A percentile compares a stretch with the other conserved stretches of the same genome.
Evolutionary conservation across 495 filamentous ascomycete genomes (phyloP).

Genomic region (Penicillium paxilli): DNA sequence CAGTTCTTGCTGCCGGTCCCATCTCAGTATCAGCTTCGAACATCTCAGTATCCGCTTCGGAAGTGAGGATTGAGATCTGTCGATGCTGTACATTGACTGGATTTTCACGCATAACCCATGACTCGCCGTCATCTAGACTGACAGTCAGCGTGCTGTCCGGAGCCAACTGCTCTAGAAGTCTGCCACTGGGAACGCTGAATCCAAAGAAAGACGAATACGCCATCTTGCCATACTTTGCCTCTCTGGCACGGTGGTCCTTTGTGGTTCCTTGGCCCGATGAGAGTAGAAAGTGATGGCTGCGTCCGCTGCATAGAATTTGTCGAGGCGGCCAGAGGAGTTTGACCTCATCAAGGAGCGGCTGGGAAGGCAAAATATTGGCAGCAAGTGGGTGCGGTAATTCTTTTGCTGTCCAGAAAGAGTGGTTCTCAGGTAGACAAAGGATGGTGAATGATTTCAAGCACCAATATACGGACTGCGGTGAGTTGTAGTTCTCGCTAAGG

Average conservation of each 20-base stretch:
- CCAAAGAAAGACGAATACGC: conserved; percentile 4
- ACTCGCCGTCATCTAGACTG: not conserved
- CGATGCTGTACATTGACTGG: not conserved
- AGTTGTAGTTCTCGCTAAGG: not conserved
- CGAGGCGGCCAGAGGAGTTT: conserved; percentile 3
- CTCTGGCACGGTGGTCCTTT: not conserved
- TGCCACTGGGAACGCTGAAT: conserved; percentile 2
- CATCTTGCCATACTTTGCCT: conserved; percentile 5
- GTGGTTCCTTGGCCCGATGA: not conserved
- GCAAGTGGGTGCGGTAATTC: conserved; percentile 1
- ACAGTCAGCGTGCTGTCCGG: conserved; percentile 1
- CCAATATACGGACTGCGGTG: conserved; percentile 2
- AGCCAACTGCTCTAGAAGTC: not conserved
- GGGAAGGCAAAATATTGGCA: not conserved
- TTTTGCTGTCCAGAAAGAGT: conserved; percentile 4
- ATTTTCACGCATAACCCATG: conserved; percentile 1
- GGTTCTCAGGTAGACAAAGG: conserved; percentile 1
- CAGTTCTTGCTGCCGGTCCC: not conserved
- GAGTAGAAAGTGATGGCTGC: conserved; percentile 4
- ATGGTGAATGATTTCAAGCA: not conserved
- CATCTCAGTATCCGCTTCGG: not conserved
- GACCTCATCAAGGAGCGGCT: not conserved
- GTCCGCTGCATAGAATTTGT: conserved; percentile 1
- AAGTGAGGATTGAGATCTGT: not conserved
- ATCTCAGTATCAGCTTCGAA: not conserved